These are phyloP conservation scores for Colletotrichum sp. DNA, from an alignment of 2,329 filamentous ascomycete species.

Conservation along the genomic window DNA sequence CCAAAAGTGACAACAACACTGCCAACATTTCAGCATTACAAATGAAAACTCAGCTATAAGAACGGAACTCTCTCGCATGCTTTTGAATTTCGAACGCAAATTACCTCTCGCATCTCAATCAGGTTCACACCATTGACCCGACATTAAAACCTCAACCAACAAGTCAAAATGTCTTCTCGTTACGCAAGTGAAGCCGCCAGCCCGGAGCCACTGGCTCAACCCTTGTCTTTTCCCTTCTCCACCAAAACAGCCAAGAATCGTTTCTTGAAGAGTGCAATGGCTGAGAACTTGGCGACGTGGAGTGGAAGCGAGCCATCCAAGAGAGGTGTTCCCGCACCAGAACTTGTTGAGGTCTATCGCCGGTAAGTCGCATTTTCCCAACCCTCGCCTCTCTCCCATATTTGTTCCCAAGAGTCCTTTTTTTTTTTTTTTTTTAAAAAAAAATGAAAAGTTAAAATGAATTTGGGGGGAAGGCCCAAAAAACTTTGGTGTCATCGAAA, in stretches of 20 bases:
- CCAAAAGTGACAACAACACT: background rate
- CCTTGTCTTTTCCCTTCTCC: constrained; percentile 55
- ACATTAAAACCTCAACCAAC: background rate
- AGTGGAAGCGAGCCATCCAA: constrained; percentile 54
- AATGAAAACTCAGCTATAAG: background rate
- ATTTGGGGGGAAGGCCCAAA: too few species aligned
- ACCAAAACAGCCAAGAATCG: constrained; percentile 64
- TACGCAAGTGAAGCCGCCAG: background rate
- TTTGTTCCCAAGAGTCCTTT: background rate
- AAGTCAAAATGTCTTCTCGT: background rate
- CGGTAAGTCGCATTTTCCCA: constrained; percentile 27
- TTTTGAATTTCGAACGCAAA: background rate
- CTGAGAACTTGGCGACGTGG: constrained; percentile 68
- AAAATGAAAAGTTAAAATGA: too few species aligned
- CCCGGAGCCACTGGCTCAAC: constrained; percentile 39
- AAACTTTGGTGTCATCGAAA: too few species aligned
- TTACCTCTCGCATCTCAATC: background rate
- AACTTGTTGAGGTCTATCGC: constrained; percentile 59
- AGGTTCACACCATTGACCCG: background rate
- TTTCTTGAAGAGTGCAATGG: constrained; percentile 73
- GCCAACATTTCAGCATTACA: background rate
- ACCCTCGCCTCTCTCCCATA: background rate
- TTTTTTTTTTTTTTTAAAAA: too few species aligned
- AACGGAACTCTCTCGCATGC: background rate
- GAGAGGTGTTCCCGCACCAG: constrained; percentile 46